These are phyloP conservation scores for barrel medic (Medicago truncatula) DNA, from an alignment of 306 rosid genomes.

Conservation along the genomic window MtrunA17r5.0-ANR NC_053043.1:8802001-8802500, in stretches of 20 bases:
- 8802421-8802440: slow-evolving; percentile 97
- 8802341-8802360: slow-evolving; percentile 94
- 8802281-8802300: slow-evolving; percentile 57
- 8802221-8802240: slow-evolving; percentile 27
- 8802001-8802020: neutral
- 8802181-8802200: slow-evolving; percentile 94
- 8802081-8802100: slow-evolving; percentile 93
- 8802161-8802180: slow-evolving; percentile 84
- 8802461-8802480: slow-evolving; percentile 9
- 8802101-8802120: slow-evolving; percentile 97
- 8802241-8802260: slow-evolving; percentile 2
- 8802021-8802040: no score
- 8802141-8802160: slow-evolving; percentile 91
- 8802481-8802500: slow-evolving; percentile 5
- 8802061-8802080: slow-evolving; percentile 99
- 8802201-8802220: slow-evolving; percentile 23
- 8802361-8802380: slow-evolving; percentile 93
- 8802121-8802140: slow-evolving; percentile 93
- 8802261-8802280: slow-evolving; percentile 13
- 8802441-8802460: slow-evolving; percentile 50
- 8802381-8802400: slow-evolving; percentile 99
- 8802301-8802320: slow-evolving; percentile 91
- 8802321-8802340: slow-evolving; percentile 99
- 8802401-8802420: slow-evolving; percentile 93
- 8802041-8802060: slow-evolving; percentile 39